phyloP scores from a whole-genome alignment of 2,329 filamentous ascomycete genomes.

The Stemphylium vesicarium region DNA sequence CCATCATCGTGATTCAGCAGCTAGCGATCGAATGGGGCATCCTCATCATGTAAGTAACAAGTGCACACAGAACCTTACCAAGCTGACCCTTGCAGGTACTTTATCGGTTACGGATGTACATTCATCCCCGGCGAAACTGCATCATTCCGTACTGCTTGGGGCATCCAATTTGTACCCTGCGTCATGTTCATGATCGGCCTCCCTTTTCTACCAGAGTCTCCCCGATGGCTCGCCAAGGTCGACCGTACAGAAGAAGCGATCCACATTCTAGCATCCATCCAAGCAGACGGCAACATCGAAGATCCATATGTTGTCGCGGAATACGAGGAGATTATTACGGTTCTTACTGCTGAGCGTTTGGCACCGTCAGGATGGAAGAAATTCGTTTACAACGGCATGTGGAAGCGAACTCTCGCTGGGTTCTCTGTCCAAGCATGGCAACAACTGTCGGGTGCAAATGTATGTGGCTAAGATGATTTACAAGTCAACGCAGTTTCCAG shows the following conservation, averaged over 20 bases:
- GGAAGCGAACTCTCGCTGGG: conserved; percentile 74
- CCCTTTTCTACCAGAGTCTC: conserved; percentile 56
- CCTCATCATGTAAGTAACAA: conserved; percentile 38
- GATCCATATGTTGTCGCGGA: conserved; percentile 71
- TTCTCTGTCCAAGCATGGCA: conserved; percentile 78
- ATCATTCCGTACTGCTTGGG: conserved; percentile 48
- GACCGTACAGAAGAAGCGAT: conserved; percentile 55
- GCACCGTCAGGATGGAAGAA: conserved; percentile 74
- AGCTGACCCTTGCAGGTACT: conserved; percentile 41
- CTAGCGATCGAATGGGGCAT: conserved; percentile 74
- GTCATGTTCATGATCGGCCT: conserved; percentile 55
- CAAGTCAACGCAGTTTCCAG: neutral
- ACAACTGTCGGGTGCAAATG: conserved; percentile 80
- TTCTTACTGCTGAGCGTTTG: conserved; percentile 75
- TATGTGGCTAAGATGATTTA: conserved; percentile 59
- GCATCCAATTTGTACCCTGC: conserved; percentile 47
- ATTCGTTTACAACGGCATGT: conserved; percentile 73
- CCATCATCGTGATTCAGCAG: conserved; percentile 74
- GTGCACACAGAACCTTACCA: neutral
- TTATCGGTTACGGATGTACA: conserved; percentile 46
- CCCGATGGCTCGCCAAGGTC: conserved; percentile 54
- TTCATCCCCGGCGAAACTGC: conserved; percentile 36
- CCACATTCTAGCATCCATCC: conserved; percentile 51
- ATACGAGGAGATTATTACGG: conserved; percentile 74
- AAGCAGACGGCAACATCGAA: conserved; percentile 65